Conservation (phyloP, 2,329 filamentous ascomycete genomes). For the Penicillium brasilianum region DNA sequence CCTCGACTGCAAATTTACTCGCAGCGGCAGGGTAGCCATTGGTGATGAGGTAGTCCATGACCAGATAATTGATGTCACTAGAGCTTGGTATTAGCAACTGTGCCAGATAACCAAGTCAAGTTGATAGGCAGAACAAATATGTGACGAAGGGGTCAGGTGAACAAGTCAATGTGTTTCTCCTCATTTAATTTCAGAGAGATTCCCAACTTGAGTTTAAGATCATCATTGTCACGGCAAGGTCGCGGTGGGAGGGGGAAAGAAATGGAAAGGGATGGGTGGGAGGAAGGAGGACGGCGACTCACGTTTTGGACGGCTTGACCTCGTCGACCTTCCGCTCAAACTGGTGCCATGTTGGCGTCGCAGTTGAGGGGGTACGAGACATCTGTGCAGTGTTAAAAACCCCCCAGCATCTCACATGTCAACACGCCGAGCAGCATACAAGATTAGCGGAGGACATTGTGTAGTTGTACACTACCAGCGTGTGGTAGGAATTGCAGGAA, state of each 20-base stretch:
- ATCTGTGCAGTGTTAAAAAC: conserved; percentile 56
- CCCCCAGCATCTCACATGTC: conserved; percentile 34
- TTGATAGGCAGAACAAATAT: conserved; percentile 4
- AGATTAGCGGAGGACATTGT: conserved; percentile 49
- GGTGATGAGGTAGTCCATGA: conserved; percentile 95
- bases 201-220: conserved; percentile 89
- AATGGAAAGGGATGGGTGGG: conserved; percentile 4
- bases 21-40: conserved; percentile 94
- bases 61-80: conserved; percentile 93
- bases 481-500: conserved; percentile 19
- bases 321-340: conserved; percentile 85
- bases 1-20: conserved; percentile 90
- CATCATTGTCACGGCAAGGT: conserved; percentile 70
- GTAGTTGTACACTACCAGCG: conserved; percentile 20
- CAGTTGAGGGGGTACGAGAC: conserved; percentile 73
- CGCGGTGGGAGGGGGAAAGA: conserved; percentile 8
- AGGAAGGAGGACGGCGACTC: conserved; percentile 50
- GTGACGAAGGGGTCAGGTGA: conserved; percentile 62
- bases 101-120: conserved; percentile 6
- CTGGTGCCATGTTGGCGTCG: conserved; percentile 70
- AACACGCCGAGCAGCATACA: conserved; percentile 46
- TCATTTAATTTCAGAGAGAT: conserved; percentile 99
- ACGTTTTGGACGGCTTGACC: conserved; percentile 89
- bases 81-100: conserved; percentile 37
- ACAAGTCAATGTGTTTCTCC: conserved; percentile 84